Conservation (phyloP, 108 stramenopile species). For the Fistulifera pelliculosa region DNA sequence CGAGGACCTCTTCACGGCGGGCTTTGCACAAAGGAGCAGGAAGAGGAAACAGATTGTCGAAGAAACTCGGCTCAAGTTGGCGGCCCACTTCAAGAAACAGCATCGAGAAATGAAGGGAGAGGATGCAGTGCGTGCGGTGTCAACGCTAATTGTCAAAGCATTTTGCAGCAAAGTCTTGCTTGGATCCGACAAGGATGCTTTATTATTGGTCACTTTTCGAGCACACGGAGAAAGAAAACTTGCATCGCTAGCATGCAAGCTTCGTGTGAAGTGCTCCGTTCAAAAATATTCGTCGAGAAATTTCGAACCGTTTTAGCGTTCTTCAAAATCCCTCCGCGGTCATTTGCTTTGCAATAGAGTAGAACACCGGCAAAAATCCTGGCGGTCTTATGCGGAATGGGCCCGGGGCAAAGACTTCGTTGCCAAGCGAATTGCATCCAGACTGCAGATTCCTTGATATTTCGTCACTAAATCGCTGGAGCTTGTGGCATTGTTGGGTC, state of each 20-base stretch:
- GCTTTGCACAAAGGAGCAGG: not conserved
- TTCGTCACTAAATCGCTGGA: conserved; percentile 10
- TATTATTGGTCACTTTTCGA: too few species aligned
- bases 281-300: too few species aligned
- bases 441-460: conserved; percentile 9
- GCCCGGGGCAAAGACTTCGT: conserved; percentile 16
- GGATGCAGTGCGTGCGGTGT: not conserved
- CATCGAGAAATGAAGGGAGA: conserved; percentile 1
- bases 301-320: too few species aligned
- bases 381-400: conserved; percentile 10
- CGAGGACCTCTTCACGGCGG: not conserved
- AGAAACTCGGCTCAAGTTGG: not conserved
- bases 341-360: too few species aligned
- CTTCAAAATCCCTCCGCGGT: too few species aligned
- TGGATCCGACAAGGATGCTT: too few species aligned
- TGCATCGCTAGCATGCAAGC: too few species aligned
- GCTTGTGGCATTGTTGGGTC: conserved; percentile 18
- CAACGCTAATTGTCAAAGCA: too few species aligned
- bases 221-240: too few species aligned
- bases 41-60: conserved; percentile 1
- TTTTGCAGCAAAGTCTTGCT: too few species aligned
- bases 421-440: conserved; percentile 13
- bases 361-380: too few species aligned
- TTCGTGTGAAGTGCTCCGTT: too few species aligned
- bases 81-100: conserved; percentile 2